Evolutionary conservation across 1,284 basidiomycete genomes (phyloP).

Genomic region (Cutaneotrichosporon mucoides): DNA sequence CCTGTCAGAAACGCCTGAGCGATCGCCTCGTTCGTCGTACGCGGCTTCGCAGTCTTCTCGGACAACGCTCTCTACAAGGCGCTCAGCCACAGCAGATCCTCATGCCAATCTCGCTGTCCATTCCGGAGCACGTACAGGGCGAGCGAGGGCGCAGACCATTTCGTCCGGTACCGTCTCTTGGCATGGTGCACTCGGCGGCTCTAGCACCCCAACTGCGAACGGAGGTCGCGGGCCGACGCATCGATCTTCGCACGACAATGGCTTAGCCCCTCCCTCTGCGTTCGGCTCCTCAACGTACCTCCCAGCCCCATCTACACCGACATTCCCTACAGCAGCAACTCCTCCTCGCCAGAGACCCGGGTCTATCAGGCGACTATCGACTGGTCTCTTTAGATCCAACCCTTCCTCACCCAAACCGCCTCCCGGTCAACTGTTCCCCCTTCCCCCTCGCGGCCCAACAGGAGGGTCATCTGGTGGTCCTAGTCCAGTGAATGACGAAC

Average conservation of each 20-base stretch:
- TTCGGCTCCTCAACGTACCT: slow-evolving; percentile 6
- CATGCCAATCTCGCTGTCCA: not conserved
- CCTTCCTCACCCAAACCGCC: slow-evolving; percentile 29
- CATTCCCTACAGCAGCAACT: slow-evolving; percentile 24
- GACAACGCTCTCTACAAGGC: not conserved
- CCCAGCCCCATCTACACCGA: slow-evolving; percentile 4
- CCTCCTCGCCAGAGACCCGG: slow-evolving; percentile 38
- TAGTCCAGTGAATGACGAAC: not conserved
- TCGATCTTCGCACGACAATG: not conserved
- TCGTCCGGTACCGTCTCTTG: slow-evolving; percentile 11
- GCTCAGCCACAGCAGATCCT: slow-evolving; percentile 9
- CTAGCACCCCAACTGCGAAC: not conserved
- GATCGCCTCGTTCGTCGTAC: slow-evolving; percentile 34
- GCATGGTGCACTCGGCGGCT: not conserved
- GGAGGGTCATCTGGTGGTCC: not conserved
- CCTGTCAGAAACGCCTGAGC: slow-evolving; percentile 20
- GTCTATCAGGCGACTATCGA: slow-evolving; percentile 37
- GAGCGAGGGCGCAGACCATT: slow-evolving; percentile 15
- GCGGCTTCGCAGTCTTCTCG: slow-evolving; percentile 18
- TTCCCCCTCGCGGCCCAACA: slow-evolving; percentile 22
- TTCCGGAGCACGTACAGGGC: not conserved
- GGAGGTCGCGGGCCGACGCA: not conserved
- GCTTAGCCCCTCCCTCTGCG: not conserved
- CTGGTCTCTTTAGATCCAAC: slow-evolving; percentile 29
- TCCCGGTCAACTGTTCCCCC: slow-evolving; percentile 29